These are phyloP conservation scores for Cyberlindnera mycetangii DNA, from an alignment of 805 yeast species.

Conservation along the genomic window DNA sequence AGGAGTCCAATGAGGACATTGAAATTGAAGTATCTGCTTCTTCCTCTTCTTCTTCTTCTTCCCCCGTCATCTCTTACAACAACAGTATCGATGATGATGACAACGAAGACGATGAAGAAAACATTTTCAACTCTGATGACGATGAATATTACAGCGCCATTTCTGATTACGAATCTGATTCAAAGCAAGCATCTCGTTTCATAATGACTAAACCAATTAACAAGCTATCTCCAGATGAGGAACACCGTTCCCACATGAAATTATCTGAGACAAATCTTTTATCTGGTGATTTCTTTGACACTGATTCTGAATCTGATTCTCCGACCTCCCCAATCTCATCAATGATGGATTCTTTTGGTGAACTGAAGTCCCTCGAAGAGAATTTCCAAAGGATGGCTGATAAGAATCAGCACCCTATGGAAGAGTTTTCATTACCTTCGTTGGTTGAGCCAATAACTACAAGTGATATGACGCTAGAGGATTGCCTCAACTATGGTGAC, in stretches of 20 bases:
- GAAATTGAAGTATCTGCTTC: too few relatives aligned
- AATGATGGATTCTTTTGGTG: constrained; percentile 17
- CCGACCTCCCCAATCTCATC: constrained; percentile 16
- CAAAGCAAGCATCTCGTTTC: constrained; percentile 15
- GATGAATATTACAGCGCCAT: constrained; percentile 27
- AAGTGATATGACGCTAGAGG: constrained; percentile 16
- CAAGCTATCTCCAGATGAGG: constrained; percentile 20
- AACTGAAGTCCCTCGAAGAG: constrained; percentile 28
- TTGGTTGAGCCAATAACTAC: not conserved
- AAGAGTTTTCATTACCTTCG: constrained; percentile 2
- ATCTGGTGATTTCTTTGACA: constrained; percentile 17
- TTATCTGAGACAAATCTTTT: constrained; percentile 11
- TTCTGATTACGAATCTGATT: constrained; percentile 26
- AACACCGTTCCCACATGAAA: constrained; percentile 12
- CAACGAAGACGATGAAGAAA: constrained; percentile 25
- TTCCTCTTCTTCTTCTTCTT: too few relatives aligned
- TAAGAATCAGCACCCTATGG: constrained; percentile 19
- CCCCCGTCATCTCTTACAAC: constrained; percentile 6
- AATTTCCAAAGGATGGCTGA: constrained; percentile 28
- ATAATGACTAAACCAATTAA: constrained; percentile 18
- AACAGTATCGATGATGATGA: constrained; percentile 12
- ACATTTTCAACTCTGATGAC: constrained; percentile 28
- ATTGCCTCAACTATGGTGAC: constrained; percentile 17
- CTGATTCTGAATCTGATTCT: constrained; percentile 19
- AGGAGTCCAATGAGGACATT: constrained; percentile 4